Percentiles rank a stretch among this genome's conserved stretches.
phyloP scores from a whole-genome alignment of 352 stramenopile species.

The Pythium aristosporum region DNA sequence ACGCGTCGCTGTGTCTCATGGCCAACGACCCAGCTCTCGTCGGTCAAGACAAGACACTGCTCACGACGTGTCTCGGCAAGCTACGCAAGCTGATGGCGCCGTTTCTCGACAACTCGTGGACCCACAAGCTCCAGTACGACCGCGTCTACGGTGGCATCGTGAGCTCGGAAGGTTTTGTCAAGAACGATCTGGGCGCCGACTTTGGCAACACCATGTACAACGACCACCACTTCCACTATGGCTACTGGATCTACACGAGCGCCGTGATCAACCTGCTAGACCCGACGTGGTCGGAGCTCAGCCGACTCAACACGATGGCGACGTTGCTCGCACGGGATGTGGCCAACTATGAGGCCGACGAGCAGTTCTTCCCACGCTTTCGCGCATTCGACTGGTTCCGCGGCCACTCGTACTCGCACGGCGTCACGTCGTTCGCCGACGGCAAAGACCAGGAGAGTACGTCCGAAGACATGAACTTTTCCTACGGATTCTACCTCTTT shows the following conservation, averaged over 20 bases:
- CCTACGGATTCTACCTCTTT: constrained; percentile 41
- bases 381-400: constrained; percentile 68
- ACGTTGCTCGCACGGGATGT: constrained; percentile 54
- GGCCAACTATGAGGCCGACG: constrained; percentile 37
- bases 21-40: constrained; percentile 44
- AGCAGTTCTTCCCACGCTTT: constrained; percentile 55
- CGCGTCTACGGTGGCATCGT: constrained; percentile 53
- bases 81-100: constrained; percentile 36
- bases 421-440: constrained; percentile 52
- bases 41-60: constrained; percentile 34
- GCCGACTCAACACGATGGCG: constrained; percentile 48
- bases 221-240: constrained; percentile 79
- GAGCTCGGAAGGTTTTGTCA: constrained; percentile 48
- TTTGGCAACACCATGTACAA: constrained; percentile 42
- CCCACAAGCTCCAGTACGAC: constrained; percentile 56
- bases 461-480: constrained; percentile 69
- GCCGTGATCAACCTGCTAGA: constrained; percentile 73
- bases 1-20: constrained; percentile 60
- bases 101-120: constrained; percentile 50
- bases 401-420: constrained; percentile 71
- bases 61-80: constrained; percentile 34
- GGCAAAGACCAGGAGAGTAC: constrained; percentile 72
- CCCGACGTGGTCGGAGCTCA: constrained; percentile 51
- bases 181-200: constrained; percentile 38
- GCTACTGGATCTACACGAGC: constrained; percentile 64